Evolutionary conservation across 805 yeast genomes (phyloP), one percentile per base, ranked within the genome.

Genomic region (Wickerhamiella slavikovae): DNA sequence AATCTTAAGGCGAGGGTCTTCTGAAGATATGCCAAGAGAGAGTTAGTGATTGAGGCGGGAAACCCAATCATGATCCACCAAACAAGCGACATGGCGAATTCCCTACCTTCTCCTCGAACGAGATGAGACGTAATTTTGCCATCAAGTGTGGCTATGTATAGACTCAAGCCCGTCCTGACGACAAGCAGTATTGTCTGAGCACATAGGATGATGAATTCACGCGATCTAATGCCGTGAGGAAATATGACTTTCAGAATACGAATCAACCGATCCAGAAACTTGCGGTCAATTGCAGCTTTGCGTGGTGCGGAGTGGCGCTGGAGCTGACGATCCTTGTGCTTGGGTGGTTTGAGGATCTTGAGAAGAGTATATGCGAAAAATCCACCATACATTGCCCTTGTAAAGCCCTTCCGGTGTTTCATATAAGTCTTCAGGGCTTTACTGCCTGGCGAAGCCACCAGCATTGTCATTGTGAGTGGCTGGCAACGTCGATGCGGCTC

Each of bases 51-150:
- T 2, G 93, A 66, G 2, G 93, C 89, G 0, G 96, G 96, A 7
- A 80, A 48, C 8, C 94, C 93, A 10, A 83, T 58, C 11, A 68
- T 41, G 72, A 83, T 66, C 95, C 95, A 83, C 42, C 66, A 59
- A 2, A 64, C 57, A 32, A 82, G 50, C 17, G 74, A 62, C 35
- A 63, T 62, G 33, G 71, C 54, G 43, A 83, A 82, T 26, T 58
- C 60, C 27, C 61, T 57, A 36, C 80, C 74, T 29, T 63, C 62
- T 37, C 74, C 78, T 24, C 73, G 64, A 17, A 83, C 77, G 40
- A 83, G 60, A 1, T 78, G 68, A 0, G 93, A 78, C 4, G 83
- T 93, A 31, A 83, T 56, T 44, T 61, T 58, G 38, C 95, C 95
- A 49, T 83, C 95, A 34, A 83, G 58, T 9, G 73, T 66, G 4